Evolutionary conservation across 306 rosid genomes (phyloP), one percentile per base, ranked within the genome.

Genomic region (Acacia confusa): DNA sequence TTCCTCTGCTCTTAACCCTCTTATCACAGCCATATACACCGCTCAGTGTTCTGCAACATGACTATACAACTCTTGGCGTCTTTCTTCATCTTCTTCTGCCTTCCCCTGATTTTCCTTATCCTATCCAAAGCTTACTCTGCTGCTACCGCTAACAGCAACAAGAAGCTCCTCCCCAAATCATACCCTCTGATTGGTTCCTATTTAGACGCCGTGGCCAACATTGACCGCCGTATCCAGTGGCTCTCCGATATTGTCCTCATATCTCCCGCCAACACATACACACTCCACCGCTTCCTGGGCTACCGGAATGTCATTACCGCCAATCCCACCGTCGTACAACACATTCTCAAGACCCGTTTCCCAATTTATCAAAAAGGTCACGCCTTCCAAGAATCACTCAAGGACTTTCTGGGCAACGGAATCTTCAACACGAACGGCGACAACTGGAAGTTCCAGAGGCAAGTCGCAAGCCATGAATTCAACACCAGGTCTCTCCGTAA

Each of bases 331-430:
- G 90, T 70, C 3, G 97, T 94, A 1, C 87, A 88, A 4, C 89
- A 92, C 83, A 90, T 94, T n/a, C 96, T 94, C 83, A 91, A 91
- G 81, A 87, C 84, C 67, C 75, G 73, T 17, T 92, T 92, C 82
- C 66, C 83, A 17, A 71, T 25, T 53, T 94, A 91, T 82, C 73
- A 65, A 14, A 94, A 94, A 16, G 93, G 97, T 13, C 5, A 8
- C 7, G 0, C 3, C 64, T 38, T 74, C 19, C 45, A 75, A 2
- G 0, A 0, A 0, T 16, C 73, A 16, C 81, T 89, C 22, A 15
- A 67, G 0, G 96, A 92, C 43, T 87, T 94, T 45, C 92, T 94
- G 38, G 95, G 97, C 28, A 50, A 69, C 11, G 97, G 95, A 0
- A 92, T 92, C 82, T 92, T 94, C 86, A 85, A 65, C 74, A 76